Evolutionary conservation across 352 stramenopile genomes (phyloP).

Genomic region (Globisporangium mamillatum): DNA sequence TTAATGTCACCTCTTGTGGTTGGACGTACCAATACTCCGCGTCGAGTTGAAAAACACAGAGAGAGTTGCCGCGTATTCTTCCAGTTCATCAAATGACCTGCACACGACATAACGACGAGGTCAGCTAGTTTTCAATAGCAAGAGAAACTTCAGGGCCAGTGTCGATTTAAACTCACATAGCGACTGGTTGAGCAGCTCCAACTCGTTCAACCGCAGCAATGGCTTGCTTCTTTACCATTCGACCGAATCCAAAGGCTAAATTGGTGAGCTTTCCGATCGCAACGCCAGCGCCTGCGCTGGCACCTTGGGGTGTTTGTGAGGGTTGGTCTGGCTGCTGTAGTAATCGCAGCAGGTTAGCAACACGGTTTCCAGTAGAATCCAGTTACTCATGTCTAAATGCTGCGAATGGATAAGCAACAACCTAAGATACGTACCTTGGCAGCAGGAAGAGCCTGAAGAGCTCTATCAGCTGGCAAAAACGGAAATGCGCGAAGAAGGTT

Average conservation of each 20-base stretch:
- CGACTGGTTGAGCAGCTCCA: slow-evolving; percentile 47
- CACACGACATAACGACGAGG: slow-evolving; percentile 5
- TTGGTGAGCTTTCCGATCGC: slow-evolving; percentile 76
- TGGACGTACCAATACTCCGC: slow-evolving; percentile 47
- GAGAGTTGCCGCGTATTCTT: slow-evolving; percentile 69
- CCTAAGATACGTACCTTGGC: slow-evolving; percentile 6
- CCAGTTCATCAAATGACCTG: slow-evolving; percentile 55
- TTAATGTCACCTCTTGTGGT: background rate
- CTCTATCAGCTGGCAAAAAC: slow-evolving; percentile 39
- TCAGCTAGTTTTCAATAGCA: background rate
- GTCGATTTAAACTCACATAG: slow-evolving; percentile 32
- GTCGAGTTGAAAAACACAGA: slow-evolving; percentile 76
- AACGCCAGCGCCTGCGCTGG: slow-evolving; percentile 20
- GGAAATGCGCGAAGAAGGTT: slow-evolving; percentile 60
- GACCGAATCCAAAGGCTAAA: slow-evolving; percentile 75
- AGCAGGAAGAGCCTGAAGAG: background rate
- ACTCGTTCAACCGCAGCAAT: slow-evolving; percentile 79
- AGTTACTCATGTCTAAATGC: background rate
- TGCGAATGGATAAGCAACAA: background rate
- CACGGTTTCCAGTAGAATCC: background rate
- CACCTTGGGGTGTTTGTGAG: slow-evolving; percentile 3
- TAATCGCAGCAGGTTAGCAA: background rate
- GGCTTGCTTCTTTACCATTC: slow-evolving; percentile 85
- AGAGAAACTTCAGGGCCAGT: background rate
- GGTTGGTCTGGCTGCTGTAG: background rate